Base-by-base conservation (phyloP, 1,139 yeast genomes). In the Yamadazyma songkhlaensis region DNA sequence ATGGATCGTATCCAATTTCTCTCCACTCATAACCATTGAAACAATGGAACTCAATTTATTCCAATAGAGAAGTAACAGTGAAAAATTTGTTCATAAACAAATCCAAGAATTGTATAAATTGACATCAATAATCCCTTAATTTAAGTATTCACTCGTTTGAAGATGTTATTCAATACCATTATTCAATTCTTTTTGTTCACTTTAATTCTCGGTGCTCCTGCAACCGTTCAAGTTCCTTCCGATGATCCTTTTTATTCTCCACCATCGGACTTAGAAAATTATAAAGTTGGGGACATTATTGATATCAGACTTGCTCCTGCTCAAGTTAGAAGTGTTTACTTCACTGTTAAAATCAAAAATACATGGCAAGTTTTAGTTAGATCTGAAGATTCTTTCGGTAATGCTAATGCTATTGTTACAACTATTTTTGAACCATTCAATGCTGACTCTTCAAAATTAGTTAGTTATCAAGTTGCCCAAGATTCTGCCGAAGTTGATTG, bases 301-400 rank as follows among this genome's bases (percentile, higher is more conserved):
- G 54, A 46, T 32, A 35, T 35, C 23, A 50, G 66, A 43, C 42
- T 41, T 20, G 44, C 61, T n/a, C 64, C 63, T 3, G 39, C 39
- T 9, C 41, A 39, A 22, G 32, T 57, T 9, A 46, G 45, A 32
- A 46, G 51, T 45, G 27, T 54, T n/a, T 42, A 40, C 23, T 32
- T 49, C 20, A 44, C 50, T 7, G 47, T 55, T 3, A 44, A 51
- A 50, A 55, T 47, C 59, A 42, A 55, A 21, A 51, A 51, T 21
- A 42, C 61, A 2, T 62, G 66, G 62, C 67, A 64, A 43, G 42
- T 62, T 28, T 43, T 65, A 36, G 63, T 62, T 2, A 50, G 69
- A 34, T 55, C 68, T 3, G 51, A 54, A 29, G 68, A 65, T 41
- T 41, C 60, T 6, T 40, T 43, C 22, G 69, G 65, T 8, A 46